Evolutionary conservation across 192 early-diverging fungal genomes (phyloP).

Genomic region (Mortierella antarctica): DNA sequence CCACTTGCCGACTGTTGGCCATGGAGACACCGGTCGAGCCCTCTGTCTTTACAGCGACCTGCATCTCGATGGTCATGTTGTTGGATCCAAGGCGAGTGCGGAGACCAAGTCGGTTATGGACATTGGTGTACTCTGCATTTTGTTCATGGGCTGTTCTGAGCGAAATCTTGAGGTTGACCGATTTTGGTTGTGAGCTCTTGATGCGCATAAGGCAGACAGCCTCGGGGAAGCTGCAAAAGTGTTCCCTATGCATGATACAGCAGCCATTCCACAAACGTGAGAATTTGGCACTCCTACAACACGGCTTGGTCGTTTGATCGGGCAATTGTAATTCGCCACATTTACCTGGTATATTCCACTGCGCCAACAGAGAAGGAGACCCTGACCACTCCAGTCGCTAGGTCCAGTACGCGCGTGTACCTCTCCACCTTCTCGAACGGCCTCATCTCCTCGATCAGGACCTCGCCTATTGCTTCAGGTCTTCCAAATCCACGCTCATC

Average conservation of each 20-base stretch:
- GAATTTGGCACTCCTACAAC: not conserved
- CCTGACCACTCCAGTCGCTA: constrained; percentile 17
- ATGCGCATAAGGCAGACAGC: constrained; percentile 44
- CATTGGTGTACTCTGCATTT: constrained; percentile 22
- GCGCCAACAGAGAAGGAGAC: constrained; percentile 15
- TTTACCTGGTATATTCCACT: constrained; percentile 32
- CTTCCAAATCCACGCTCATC: constrained; percentile 35
- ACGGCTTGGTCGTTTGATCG: not conserved
- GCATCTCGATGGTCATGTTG: constrained; percentile 35
- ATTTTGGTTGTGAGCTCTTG: constrained; percentile 31
- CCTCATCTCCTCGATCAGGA: constrained; percentile 28
- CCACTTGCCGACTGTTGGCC: constrained; percentile 42
- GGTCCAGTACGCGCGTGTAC: constrained; percentile 26
- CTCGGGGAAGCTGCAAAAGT: constrained; percentile 51
- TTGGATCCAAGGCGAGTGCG: constrained; percentile 28
- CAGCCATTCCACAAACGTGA: not conserved
- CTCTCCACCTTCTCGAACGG: constrained; percentile 25
- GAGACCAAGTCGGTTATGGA: constrained; percentile 41
- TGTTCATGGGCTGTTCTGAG: constrained; percentile 10
- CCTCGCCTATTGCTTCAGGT: constrained; percentile 31
- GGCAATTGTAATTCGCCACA: too few relatives aligned
- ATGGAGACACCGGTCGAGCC: constrained; percentile 40
- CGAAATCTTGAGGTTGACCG: constrained; percentile 40
- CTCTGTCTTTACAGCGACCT: constrained; percentile 35
- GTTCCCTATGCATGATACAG: constrained; percentile 22